Conservation (phyloP, 768 basidiomycete species). For the Termitomyces sp. region DNA sequence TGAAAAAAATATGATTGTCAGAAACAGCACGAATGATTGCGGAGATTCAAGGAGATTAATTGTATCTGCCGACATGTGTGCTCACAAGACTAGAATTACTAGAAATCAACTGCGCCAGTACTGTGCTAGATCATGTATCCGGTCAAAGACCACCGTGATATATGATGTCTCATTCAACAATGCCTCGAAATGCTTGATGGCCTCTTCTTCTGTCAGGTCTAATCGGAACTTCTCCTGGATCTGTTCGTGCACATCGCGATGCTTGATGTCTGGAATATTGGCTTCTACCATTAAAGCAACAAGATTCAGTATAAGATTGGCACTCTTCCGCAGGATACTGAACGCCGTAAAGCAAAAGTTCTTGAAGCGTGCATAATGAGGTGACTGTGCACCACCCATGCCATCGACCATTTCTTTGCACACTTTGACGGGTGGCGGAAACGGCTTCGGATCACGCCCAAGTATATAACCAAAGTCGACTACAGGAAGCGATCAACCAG, state of each 20-base stretch:
- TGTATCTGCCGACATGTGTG: background rate
- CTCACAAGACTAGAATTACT: background rate
- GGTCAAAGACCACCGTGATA: slow-evolving; percentile 87
- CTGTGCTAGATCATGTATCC: slow-evolving; percentile 88
- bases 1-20: too few relatives aligned
- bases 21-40: too few relatives aligned
- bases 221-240: slow-evolving; percentile 96
- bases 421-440: slow-evolving; percentile 96
- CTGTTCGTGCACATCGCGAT: slow-evolving; percentile 80
- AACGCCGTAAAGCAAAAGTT: slow-evolving; percentile 98
- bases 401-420: slow-evolving; percentile 99
- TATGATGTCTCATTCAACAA: slow-evolving; percentile 93
- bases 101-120: slow-evolving; percentile 69
- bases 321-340: slow-evolving; percentile 91
- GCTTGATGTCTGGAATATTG: slow-evolving; percentile 96
- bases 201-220: slow-evolving; percentile 93
- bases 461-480: slow-evolving; percentile 99
- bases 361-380: slow-evolving; percentile 96
- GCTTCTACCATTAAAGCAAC: slow-evolving; percentile 97
- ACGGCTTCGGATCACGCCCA: slow-evolving; percentile 95
- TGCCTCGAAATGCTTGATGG: slow-evolving; percentile 94
- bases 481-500: slow-evolving; percentile 23
- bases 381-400: slow-evolving; percentile 95
- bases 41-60: too few relatives aligned
- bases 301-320: slow-evolving; percentile 94